Conservation (phyloP, 148 eudicot genomes). For the Beta vulgaris region DNA sequence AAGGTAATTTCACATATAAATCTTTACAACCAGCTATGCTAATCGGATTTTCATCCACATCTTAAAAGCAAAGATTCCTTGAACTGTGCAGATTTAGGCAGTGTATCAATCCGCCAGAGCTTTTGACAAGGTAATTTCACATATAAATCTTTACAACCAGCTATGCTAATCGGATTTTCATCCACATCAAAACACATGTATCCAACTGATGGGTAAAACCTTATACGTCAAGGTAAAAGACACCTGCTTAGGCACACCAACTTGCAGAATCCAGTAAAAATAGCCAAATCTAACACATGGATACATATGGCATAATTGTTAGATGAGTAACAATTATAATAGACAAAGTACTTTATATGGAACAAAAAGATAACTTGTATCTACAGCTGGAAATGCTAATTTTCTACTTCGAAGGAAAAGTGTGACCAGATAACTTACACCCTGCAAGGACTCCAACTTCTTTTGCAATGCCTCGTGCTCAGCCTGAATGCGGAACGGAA, state of each 20-base stretch:
- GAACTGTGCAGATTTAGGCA: not conserved
- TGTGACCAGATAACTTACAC: slow-evolving; percentile 49
- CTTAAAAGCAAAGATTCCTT: not conserved
- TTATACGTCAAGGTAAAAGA: not conserved
- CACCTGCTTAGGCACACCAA: not conserved
- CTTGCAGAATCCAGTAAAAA: not conserved
- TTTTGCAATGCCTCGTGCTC: slow-evolving; percentile 96
- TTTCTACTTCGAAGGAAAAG: not conserved
- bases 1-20: not conserved
- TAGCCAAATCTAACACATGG: not conserved
- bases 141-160: not conserved
- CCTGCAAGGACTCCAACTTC: slow-evolving; percentile 90
- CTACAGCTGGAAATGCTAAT: not conserved
- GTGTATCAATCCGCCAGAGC: not conserved
- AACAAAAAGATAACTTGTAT: not conserved
- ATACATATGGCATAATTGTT: not conserved
- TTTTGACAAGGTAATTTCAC: not conserved
- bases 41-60: not conserved
- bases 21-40: not conserved
- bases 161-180: not conserved
- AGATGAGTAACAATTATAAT: not conserved
- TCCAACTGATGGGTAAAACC: not conserved
- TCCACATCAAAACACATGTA: not conserved
- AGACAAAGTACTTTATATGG: not conserved
- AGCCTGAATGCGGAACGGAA: slow-evolving; percentile 94